Percentiles rank a stretch among this genome's conserved stretches.
These are phyloP conservation scores for Oehlia diaphana DNA, from an alignment of 192 early-diverging fungal genomes.

Conservation along the genomic window DNA sequence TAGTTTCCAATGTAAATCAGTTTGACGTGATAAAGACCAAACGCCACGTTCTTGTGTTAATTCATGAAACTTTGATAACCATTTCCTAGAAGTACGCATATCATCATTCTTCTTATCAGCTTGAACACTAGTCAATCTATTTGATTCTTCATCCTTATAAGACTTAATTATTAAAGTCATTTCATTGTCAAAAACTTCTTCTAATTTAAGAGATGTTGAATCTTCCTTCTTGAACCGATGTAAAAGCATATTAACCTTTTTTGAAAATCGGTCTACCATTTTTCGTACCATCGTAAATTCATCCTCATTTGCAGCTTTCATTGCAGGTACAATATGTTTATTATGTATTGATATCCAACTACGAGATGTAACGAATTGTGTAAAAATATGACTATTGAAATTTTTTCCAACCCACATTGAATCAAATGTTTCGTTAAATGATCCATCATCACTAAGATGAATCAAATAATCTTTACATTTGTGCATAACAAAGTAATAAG, in stretches of 20 bases:
- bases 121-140: conserved; percentile 3
- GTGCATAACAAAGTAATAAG: conserved; percentile 25
- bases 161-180: background rate
- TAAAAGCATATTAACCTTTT: conserved; percentile 7
- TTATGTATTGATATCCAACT: conserved; percentile 27
- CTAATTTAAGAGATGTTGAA: background rate
- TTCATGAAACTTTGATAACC: conserved; percentile 31
- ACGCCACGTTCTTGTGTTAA: conserved; percentile 29
- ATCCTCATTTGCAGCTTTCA: conserved; percentile 26
- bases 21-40: conserved; percentile 13
- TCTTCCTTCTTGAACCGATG: conserved; percentile 14
- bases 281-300: conserved; percentile 16
- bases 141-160: conserved; percentile 22
- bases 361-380: conserved; percentile 18
- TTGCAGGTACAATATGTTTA: conserved; percentile 19
- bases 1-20: conserved; percentile 29
- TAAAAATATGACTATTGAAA: background rate
- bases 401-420: conserved; percentile 13
- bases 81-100: conserved; percentile 13
- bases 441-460: background rate
- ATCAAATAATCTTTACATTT: conserved; percentile 18
- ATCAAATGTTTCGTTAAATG: conserved; percentile 3
- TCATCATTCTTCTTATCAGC: conserved; percentile 30
- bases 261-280: conserved; percentile 17
- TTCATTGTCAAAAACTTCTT: conserved; percentile 18